Conservation (phyloP, 495 filamentous ascomycete species). For the Sphaerosporella brunnea region DNA sequence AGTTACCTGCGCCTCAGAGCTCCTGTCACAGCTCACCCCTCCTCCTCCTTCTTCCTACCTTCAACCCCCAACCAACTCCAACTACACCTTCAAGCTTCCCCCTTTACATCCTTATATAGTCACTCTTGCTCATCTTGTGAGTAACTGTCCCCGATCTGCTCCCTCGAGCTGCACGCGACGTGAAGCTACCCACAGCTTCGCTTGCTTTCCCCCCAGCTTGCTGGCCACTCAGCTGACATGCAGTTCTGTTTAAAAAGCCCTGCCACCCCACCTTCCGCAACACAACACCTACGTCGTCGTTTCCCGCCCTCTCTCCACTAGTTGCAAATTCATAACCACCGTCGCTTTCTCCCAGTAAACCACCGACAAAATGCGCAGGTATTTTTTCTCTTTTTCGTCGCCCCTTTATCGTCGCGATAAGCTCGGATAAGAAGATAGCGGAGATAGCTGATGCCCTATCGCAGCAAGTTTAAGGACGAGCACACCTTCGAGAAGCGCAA, state of each 20-base stretch:
- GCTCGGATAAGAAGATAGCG: slow-evolving; percentile 5
- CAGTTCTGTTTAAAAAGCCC: slow-evolving; percentile 2
- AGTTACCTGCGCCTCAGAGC: too few relatives aligned
- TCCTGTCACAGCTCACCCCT: too few relatives aligned
- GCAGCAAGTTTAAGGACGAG: slow-evolving; percentile 95
- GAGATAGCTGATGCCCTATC: slow-evolving; percentile 28
- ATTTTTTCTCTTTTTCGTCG: slow-evolving; percentile 7
- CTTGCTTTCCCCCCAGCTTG: not conserved
- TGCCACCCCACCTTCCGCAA: slow-evolving; percentile 1
- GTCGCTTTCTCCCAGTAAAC: not conserved
- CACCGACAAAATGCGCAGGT: slow-evolving; percentile 17
- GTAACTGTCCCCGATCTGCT: not conserved
- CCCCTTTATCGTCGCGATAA: slow-evolving; percentile 8
- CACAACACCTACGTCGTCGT: slow-evolving; percentile 1
- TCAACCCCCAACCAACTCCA: not conserved
- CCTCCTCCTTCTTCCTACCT: not conserved
- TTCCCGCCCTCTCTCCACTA: slow-evolving; percentile 2
- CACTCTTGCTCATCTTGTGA: slow-evolving; percentile 5
- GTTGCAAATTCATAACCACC: slow-evolving; percentile 12
- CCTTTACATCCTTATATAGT: not conserved
- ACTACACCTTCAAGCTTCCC: not conserved
- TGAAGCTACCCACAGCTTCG: not conserved
- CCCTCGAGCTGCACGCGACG: not conserved
- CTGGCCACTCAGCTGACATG: slow-evolving; percentile 2
- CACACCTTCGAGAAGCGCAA: slow-evolving; percentile 99